A percentile compares a stretch with the other conserved stretches of the same genome.
These are phyloP conservation scores for Houttuynia cordata DNA, from an alignment of 164 flowering plant species.

Conservation along the genomic window DNA sequence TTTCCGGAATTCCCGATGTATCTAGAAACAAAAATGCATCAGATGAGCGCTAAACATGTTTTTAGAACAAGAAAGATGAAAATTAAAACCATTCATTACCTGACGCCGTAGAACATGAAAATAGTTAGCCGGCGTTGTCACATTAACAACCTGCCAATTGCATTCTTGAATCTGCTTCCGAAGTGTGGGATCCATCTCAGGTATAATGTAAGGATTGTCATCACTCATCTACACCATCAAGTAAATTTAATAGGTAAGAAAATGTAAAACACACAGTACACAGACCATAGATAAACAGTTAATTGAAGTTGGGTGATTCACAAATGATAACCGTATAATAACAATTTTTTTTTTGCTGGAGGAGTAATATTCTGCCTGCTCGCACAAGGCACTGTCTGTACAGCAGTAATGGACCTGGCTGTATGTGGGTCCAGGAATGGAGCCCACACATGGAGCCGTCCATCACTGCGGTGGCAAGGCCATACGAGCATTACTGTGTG, in stretches of 20 bases:
- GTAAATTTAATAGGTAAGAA: neutral
- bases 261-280: too few relatives aligned
- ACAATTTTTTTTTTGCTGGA: too few relatives aligned
- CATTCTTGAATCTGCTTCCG: slow-evolving; percentile 92
- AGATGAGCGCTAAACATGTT: neutral
- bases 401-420: too few relatives aligned
- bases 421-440: too few relatives aligned
- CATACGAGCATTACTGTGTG: too few relatives aligned
- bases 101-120: slow-evolving; percentile 92
- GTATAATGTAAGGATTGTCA: slow-evolving; percentile 82
- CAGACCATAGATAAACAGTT: neutral
- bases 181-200: slow-evolving; percentile 91
- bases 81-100: slow-evolving; percentile 23
- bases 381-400: too few relatives aligned
- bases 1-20: slow-evolving; percentile 91
- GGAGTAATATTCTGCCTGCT: too few relatives aligned
- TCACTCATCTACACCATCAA: slow-evolving; percentile 74
- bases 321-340: neutral
- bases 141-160: slow-evolving; percentile 95
- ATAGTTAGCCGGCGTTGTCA: slow-evolving; percentile 95
- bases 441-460: too few relatives aligned
- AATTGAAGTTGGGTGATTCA: neutral
- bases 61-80: neutral
- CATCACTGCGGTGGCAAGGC: too few relatives aligned
- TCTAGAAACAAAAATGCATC: slow-evolving; percentile 21